A percentile compares a stretch with the other conserved stretches of the same genome.
These are phyloP conservation scores for Talinum fruticosum DNA, from an alignment of 148 eudicot species.

Conservation along the genomic window DNA sequence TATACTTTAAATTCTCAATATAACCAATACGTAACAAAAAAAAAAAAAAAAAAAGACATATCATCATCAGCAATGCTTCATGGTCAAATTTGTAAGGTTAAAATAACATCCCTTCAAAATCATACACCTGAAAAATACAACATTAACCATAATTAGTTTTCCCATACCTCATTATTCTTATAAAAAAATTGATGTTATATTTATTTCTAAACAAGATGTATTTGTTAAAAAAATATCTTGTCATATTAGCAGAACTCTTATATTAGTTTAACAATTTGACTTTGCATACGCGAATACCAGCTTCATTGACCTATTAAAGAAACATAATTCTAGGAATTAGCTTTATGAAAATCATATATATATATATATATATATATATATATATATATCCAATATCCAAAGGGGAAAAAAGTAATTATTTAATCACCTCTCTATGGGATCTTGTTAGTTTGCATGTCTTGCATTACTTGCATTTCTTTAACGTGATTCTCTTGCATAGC, in stretches of 20 bases:
- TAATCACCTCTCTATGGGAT: background rate
- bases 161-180: background rate
- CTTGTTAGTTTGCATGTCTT: background rate
- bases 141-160: background rate
- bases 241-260: background rate
- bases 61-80: background rate
- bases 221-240: too few species aligned
- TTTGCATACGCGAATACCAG: background rate
- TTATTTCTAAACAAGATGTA: background rate
- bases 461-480: background rate
- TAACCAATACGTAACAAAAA: background rate
- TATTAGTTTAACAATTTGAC: too few species aligned
- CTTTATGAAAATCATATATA: background rate
- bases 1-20: too few species aligned
- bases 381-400: too few species aligned
- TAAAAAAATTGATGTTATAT: too few species aligned
- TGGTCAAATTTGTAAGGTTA: background rate
- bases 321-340: background rate
- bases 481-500: background rate
- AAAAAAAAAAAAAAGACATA: too few species aligned
- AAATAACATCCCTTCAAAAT: background rate
- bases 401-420: too few species aligned
- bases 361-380: too few species aligned
- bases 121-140: background rate
- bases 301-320: background rate